Evolutionary conservation across 2,329 filamentous ascomycete species (phyloP), one percentile per base, ranked within the genome.

Genomic region (Aaosphaeria arxii): DNA sequence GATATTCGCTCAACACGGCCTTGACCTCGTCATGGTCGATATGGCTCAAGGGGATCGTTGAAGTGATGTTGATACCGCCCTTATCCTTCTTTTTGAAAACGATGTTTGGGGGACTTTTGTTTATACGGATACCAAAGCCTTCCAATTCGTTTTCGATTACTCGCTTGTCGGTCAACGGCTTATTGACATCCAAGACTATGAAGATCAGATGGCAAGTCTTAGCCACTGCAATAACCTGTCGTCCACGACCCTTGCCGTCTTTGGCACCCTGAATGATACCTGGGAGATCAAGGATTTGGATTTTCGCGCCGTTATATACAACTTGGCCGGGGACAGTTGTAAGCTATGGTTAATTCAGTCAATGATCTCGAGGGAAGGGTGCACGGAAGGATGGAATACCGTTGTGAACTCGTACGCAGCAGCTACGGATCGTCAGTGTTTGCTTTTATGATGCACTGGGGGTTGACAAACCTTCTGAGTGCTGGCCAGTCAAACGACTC

Each of bases 81-180:
- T 97, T 97, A 74, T 99, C 94, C 79, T 99, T 99, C 80, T 99
- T 99, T 76, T 87, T 95, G 79, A 96, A 96, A n/a, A 94, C 89
- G 64, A 99, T 99, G 71, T 99, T 99, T 38, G 94, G 94, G 29
- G 94, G 94, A 61, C 85, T 77, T 78, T 97, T 99, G 79, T 99
- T 99, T 77, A 97, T 92, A 48, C 94, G 84, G 67, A 99, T 96
- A 32, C 94, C 94, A 63, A 99, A 99, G 6, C 94, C 94, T 71
- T 99, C 94, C 69, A 99, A 74, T 76, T 99, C 94, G 44, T 84
- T 81, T 74, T 99, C 94, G 65, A 99, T 99, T 54, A 99, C 81
- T 52, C 89, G 84, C 79, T 99, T 99, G 74, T 99, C 94, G 11
- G 92, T 95, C 61, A 99, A 77, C 28, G 94, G 94, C 75, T 99